Evolutionary conservation across 768 basidiomycete species (phyloP).

Genomic region (Boletus subparvulus): DNA sequence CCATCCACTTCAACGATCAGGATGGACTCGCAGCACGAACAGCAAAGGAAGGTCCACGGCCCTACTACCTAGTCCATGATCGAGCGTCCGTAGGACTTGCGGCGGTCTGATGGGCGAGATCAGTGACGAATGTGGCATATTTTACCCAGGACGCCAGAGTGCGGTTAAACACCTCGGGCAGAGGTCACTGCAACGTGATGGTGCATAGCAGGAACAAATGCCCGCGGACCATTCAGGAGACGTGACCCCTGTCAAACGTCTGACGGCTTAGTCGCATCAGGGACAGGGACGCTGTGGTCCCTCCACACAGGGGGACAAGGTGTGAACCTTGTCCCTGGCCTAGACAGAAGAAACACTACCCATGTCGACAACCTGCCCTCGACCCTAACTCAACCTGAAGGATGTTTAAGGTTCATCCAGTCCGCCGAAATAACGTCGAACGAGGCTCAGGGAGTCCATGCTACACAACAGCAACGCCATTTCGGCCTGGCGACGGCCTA

Average conservation of each 20-base stretch:
- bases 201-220: background rate
- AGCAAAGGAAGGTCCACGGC: background rate
- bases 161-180: background rate
- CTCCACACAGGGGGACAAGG: background rate
- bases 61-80: background rate
- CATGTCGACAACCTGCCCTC: background rate
- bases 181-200: background rate
- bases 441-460: background rate
- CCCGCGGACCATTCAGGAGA: background rate
- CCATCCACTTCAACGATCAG: background rate
- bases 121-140: too few species aligned
- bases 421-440: background rate
- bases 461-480: background rate
- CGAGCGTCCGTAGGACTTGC: background rate
- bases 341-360: background rate
- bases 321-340: background rate
- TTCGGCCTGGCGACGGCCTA: background rate
- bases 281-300: background rate
- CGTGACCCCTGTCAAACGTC: background rate
- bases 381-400: background rate
- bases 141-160: background rate
- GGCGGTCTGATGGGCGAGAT: background rate
- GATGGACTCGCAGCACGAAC: background rate
- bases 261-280: background rate
- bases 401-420: background rate